These are phyloP conservation scores for Thermothelomyces thermophilus DNA, from an alignment of 2,329 filamentous ascomycete species.

Conservation along the genomic window DNA sequence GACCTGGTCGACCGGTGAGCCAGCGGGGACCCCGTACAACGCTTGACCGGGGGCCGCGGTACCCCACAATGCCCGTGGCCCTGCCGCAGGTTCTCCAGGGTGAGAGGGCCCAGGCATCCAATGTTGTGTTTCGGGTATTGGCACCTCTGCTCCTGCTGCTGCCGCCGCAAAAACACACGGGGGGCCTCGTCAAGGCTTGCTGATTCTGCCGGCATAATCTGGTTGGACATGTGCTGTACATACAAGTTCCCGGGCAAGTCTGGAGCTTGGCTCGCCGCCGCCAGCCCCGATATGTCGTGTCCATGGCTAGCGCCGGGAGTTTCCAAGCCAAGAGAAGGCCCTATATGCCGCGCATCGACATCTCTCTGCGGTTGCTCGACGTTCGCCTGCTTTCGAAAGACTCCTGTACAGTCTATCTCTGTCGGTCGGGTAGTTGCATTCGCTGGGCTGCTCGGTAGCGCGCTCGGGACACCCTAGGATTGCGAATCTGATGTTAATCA, in stretches of 20 bases:
- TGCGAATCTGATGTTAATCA: neutral
- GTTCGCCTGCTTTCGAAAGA: neutral
- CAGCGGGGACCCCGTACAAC: neutral
- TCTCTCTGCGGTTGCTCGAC: neutral
- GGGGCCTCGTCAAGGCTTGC: neutral
- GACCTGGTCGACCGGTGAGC: conserved; percentile 3
- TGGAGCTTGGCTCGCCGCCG: neutral
- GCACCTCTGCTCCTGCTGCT: no score
- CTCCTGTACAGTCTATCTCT: neutral
- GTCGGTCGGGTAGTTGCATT: conserved; percentile 6
- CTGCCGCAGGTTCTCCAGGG: neutral
- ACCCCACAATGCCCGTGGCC: neutral
- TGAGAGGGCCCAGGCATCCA: neutral
- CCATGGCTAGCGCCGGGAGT: neutral
- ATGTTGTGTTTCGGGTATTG: neutral
- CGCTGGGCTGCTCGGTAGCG: neutral
- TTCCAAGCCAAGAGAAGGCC: no score
- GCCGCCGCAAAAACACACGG: no score
- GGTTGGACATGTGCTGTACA: neutral
- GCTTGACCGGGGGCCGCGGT: neutral
- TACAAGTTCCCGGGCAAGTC: no score
- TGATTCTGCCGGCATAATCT: neutral
- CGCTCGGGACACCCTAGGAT: neutral
- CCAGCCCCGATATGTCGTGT: neutral
- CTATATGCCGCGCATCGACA: neutral